These are phyloP conservation scores for Schrenkiella parvula DNA, from an alignment of 345 rosid genomes.

Conservation along the genomic window DNA sequence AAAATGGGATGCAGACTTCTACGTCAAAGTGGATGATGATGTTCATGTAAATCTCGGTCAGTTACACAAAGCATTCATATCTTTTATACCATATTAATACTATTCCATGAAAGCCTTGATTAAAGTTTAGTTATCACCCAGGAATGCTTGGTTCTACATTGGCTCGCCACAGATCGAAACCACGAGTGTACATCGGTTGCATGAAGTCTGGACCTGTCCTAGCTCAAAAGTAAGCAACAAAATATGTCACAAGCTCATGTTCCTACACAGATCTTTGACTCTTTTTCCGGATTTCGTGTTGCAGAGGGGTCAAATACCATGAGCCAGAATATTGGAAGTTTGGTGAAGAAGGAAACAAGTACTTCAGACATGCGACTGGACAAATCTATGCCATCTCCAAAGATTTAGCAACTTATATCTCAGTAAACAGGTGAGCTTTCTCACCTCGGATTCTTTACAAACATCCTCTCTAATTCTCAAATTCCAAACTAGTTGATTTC, in stretches of 20 bases:
- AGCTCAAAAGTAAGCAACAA: constrained; percentile 55
- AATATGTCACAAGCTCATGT: constrained; percentile 6
- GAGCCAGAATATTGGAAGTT: constrained; percentile 94
- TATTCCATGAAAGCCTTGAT: constrained; percentile 5
- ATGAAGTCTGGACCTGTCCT: constrained; percentile 97
- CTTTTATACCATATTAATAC: not conserved
- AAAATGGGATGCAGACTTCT: constrained; percentile 89
- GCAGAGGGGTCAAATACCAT: constrained; percentile 77
- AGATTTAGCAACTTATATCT: constrained; percentile 86
- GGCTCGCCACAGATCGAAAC: constrained; percentile 55
- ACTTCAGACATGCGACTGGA: constrained; percentile 92
- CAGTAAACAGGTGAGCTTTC: constrained; percentile 53
- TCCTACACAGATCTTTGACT: not conserved
- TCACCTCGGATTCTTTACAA: not conserved
- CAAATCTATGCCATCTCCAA: constrained; percentile 84
- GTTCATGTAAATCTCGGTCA: constrained; percentile 93
- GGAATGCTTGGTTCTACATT: constrained; percentile 57
- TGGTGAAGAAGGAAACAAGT: constrained; percentile 90
- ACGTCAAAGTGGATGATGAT: constrained; percentile 83
- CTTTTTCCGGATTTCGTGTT: not conserved
- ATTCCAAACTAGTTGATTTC: not conserved
- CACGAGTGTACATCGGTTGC: constrained; percentile 81
- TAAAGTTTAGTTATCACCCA: constrained; percentile 25
- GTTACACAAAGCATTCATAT: constrained; percentile 30
- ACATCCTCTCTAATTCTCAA: not conserved